Conservation (phyloP, 768 basidiomycete species). For the Boletus pseudo-olivaceus region DNA sequence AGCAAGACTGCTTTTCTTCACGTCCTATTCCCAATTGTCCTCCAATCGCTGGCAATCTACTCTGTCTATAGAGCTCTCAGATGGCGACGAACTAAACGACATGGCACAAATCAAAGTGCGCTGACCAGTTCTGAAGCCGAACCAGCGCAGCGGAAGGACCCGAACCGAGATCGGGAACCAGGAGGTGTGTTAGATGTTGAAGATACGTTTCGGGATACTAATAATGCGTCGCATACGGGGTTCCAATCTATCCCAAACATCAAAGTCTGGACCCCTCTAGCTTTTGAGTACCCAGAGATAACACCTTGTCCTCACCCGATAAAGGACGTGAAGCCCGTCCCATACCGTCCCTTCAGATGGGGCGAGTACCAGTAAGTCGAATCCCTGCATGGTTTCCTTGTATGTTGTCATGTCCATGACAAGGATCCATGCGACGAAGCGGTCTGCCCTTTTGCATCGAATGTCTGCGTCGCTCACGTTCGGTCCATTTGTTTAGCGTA, state of each 20-base stretch:
- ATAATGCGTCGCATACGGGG: not conserved
- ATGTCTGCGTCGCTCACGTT: not conserved
- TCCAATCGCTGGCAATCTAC: conserved; percentile 18
- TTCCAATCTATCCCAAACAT: not conserved
- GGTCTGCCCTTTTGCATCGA: not conserved
- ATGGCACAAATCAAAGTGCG: not conserved
- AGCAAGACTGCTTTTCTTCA: not conserved
- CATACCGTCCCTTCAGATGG: conserved; percentile 68
- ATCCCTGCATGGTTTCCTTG: not conserved
- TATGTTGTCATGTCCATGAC: no score
- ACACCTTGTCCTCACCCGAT: conserved; percentile 39
- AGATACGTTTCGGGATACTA: not conserved
- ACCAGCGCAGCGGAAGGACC: not conserved
- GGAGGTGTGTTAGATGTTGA: conserved; percentile 22
- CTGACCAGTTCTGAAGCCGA: not conserved
- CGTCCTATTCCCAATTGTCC: conserved; percentile 9
- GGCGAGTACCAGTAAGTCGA: conserved; percentile 64
- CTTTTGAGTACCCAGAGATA: conserved; percentile 53
- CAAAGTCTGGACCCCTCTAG: conserved; percentile 52
- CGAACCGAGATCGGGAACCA: conserved; percentile 21
- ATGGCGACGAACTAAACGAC: conserved; percentile 3
- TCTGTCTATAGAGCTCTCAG: conserved; percentile 9
- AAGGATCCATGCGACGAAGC: not conserved
- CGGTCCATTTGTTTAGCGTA: conserved; percentile 37
- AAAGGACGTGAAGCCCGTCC: conserved; percentile 50